Evolutionary conservation across 1,139 yeast genomes (phyloP).

Genomic region (Hanseniaspora uvarum): DNA sequence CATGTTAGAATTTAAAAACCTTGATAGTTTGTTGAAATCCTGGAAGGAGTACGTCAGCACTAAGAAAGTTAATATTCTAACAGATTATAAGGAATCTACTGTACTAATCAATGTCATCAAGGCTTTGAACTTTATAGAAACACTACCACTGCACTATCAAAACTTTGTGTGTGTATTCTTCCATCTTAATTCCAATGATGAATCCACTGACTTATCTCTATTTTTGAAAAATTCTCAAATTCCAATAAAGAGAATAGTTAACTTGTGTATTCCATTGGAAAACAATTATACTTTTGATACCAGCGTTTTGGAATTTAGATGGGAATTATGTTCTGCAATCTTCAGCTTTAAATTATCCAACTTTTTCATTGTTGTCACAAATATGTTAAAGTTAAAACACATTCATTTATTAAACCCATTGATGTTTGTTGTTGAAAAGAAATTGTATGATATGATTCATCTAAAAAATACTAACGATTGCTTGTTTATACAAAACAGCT

Average conservation of each 20-base stretch:
- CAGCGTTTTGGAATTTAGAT: background rate
- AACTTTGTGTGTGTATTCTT: conserved; percentile 56
- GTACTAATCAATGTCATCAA: conserved; percentile 4
- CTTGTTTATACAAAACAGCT: conserved; percentile 3
- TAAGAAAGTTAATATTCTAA: conserved; percentile 18
- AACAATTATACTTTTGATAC: background rate
- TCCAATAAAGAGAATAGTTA: conserved; percentile 8
- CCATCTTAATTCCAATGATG: conserved; percentile 43
- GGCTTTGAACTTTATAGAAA: conserved; percentile 25
- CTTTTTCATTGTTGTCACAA: conserved; percentile 3
- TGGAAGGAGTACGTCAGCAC: conserved; percentile 24
- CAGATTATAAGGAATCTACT: conserved; percentile 4
- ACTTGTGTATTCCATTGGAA: background rate
- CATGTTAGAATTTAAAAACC: conserved; percentile 16
- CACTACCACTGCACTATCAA: conserved; percentile 49
- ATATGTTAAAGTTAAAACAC: conserved; percentile 1
- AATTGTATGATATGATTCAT: background rate
- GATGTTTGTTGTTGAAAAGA: conserved; percentile 11
- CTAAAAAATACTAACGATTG: background rate
- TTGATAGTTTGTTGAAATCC: conserved; percentile 17
- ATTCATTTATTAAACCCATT: conserved; percentile 5
- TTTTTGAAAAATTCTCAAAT: conserved; percentile 3
- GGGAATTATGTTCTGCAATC: conserved; percentile 5
- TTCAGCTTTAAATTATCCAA: conserved; percentile 12
- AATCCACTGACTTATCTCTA: background rate